These are phyloP conservation scores for Penicillium lagena DNA, from an alignment of 495 filamentous ascomycete species.

Conservation along the genomic window DNA sequence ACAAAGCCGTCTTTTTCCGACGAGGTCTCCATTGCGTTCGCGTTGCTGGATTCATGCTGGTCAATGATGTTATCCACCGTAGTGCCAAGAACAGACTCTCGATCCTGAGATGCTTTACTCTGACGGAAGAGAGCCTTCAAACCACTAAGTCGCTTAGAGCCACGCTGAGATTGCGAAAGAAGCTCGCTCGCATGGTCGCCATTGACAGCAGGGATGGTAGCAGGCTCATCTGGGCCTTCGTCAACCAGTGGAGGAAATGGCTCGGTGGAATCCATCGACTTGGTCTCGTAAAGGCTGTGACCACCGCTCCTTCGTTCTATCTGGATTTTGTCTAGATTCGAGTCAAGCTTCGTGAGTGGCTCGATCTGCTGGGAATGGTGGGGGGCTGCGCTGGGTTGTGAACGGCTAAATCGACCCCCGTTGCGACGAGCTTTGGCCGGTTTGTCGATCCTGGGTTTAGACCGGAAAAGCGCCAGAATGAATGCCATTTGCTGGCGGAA, in stretches of 20 bases:
- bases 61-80: background rate
- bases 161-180: background rate
- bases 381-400: slow-evolving; percentile 1
- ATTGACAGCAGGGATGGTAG: background rate
- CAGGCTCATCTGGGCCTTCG: background rate
- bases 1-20: background rate
- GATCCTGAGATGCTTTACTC: slow-evolving; percentile 3
- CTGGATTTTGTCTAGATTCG: too few species aligned
- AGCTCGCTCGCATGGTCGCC: background rate
- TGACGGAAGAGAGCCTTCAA: slow-evolving; percentile 7
- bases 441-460: background rate
- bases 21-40: background rate
- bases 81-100: background rate
- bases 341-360: background rate
- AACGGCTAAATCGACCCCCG: slow-evolving; percentile 4
- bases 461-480: slow-evolving; percentile 9
- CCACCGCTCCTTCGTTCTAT: background rate
- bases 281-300: background rate
- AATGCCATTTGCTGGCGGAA: slow-evolving; percentile 6
- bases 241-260: background rate
- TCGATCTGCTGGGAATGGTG: background rate
- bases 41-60: background rate
- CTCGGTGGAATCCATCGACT: background rate
- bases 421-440: slow-evolving; percentile 3
- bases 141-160: slow-evolving; percentile 8